Evolutionary conservation across 257 asterid species (phyloP).

Genomic region (Solanum gandarillasii): DNA sequence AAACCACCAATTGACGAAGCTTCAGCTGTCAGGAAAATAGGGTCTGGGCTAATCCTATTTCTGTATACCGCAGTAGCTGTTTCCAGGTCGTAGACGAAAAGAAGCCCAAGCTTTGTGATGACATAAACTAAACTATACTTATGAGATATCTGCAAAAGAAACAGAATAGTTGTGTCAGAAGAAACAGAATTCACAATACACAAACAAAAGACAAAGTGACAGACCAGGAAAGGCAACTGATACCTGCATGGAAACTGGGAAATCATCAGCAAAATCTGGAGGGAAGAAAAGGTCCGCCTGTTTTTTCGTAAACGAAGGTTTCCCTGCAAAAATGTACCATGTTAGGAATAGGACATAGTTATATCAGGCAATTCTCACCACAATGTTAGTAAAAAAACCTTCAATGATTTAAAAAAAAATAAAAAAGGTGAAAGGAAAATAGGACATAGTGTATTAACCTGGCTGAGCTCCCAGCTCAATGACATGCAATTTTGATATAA

Average conservation of each 20-base stretch:
- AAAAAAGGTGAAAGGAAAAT: neutral
- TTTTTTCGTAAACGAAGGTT: slow-evolving; percentile 82
- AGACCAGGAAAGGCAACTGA: neutral
- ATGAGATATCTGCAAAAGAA: slow-evolving; percentile 69
- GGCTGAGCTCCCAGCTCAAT: slow-evolving; percentile 80
- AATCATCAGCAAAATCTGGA: slow-evolving; percentile 95
- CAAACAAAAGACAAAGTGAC: neutral
- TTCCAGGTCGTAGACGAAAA: slow-evolving; percentile 63
- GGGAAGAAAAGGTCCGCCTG: slow-evolving; percentile 99
- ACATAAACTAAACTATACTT: slow-evolving; percentile 52
- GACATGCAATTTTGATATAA: slow-evolving; percentile 54
- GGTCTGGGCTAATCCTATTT: slow-evolving; percentile 98
- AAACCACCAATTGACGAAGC: slow-evolving; percentile 93
- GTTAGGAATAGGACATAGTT: neutral
- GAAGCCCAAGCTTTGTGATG: slow-evolving; percentile 65
- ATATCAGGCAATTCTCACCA: slow-evolving; percentile 1
- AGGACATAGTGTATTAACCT: slow-evolving; percentile 47
- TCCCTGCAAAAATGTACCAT: slow-evolving; percentile 41
- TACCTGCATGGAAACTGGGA: slow-evolving; percentile 99
- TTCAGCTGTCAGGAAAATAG: slow-evolving; percentile 89
- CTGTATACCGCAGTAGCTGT: slow-evolving; percentile 93
- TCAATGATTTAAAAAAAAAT: neutral
- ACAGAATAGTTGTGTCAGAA: neutral
- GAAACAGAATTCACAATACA: slow-evolving; percentile 4
- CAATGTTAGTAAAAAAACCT: neutral